A percentile compares a stretch with the other conserved stretches of the same genome.
Evolutionary conservation across 352 stramenopile species (phyloP).

Genomic region (Phytophthora hybrid): DNA sequence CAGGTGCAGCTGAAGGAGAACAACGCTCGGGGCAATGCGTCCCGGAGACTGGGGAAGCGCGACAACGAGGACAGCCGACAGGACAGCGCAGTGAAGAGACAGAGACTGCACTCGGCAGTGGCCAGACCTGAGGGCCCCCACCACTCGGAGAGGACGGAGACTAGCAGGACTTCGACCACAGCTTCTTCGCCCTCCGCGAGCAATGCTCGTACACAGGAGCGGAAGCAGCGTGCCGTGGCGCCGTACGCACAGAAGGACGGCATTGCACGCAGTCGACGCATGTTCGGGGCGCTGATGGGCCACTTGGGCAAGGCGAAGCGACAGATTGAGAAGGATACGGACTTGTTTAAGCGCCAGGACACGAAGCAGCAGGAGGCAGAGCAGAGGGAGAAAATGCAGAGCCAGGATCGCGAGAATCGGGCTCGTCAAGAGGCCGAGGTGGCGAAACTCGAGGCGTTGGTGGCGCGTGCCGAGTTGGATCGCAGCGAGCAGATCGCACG

Average conservation of each 20-base stretch:
- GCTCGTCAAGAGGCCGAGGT: conserved; percentile 50
- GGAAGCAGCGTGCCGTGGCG: conserved; percentile 63
- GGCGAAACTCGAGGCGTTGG: conserved; percentile 49
- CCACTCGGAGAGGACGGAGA: conserved; percentile 26
- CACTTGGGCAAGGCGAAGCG: conserved; percentile 83
- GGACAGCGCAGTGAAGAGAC: conserved; percentile 42
- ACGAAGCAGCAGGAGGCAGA: conserved; percentile 73
- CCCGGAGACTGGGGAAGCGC: conserved; percentile 44
- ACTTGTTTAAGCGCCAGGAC: conserved; percentile 76
- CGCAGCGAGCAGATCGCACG: conserved; percentile 61
- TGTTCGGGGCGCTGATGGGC: conserved; percentile 87
- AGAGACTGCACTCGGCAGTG: conserved; percentile 53
- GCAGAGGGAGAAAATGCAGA: conserved; percentile 76
- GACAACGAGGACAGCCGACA: conserved; percentile 35
- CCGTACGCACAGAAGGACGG: conserved; percentile 71
- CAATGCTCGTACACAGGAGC: conserved; percentile 36
- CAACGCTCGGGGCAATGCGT: conserved; percentile 28
- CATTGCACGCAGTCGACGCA: conserved; percentile 73
- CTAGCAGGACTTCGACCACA: conserved; percentile 13
- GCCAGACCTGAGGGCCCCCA: conserved; percentile 35
- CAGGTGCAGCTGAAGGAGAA: conserved; percentile 45
- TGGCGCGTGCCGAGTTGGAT: conserved; percentile 60
- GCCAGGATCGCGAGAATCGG: conserved; percentile 51
- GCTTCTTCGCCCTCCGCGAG: conserved; percentile 23
- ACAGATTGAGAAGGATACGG: conserved; percentile 81